Evolutionary conservation across 176 grass and related monocot genomes (phyloP), one percentile per base, ranked within the genome.

Genomic region (Cenchrus purpureus): DNA sequence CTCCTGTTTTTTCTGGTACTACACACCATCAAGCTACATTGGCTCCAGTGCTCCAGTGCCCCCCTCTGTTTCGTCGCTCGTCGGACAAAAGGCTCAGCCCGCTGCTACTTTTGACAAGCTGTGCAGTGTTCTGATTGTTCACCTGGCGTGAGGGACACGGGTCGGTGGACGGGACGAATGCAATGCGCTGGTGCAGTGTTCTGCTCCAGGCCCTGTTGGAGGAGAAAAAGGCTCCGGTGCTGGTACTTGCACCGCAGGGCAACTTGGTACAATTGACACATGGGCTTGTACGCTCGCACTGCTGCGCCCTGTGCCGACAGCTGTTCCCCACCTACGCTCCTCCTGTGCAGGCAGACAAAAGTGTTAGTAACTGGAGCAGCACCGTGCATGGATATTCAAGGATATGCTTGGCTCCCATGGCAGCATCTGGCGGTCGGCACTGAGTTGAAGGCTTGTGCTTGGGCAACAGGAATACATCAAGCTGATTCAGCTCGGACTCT

Each of bases 231-330:
- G 13, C 57, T 54, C 45, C 37, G 7, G 12, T 72, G 43, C 66
- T 19, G 56, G 67, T 73, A 79, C 67, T 86, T 78, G 25, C 65
- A 25, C 52, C 29, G 63, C 74, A 76, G 64, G 61, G 32, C 77
- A 45, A 20, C 32, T 54, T 46, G 55, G 49, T 66, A 86, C 77
- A n/a, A 22, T 32, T 25, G 32, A 81, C 77, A 81, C 78, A 81
- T 67, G 58, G 69, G 78, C 37, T 86, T 67, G 77, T 80, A 34
- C 85, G 31, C 77, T 56, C 66, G 59, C 15, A 72, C 76, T 16
- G 8, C 13, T 14, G 5, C 73, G 43, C 12, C 16, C 43, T 52
- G n/a, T 16, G 10, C 20, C 0, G 15, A 52, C 68, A 80, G 68
- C 76, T 80, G 56, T 79, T 31, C 54, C 44, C 55, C 29, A 17